phyloP scores from a whole-genome alignment of 495 filamentous ascomycete genomes.

The Elasticomyces elasticus region DNA sequence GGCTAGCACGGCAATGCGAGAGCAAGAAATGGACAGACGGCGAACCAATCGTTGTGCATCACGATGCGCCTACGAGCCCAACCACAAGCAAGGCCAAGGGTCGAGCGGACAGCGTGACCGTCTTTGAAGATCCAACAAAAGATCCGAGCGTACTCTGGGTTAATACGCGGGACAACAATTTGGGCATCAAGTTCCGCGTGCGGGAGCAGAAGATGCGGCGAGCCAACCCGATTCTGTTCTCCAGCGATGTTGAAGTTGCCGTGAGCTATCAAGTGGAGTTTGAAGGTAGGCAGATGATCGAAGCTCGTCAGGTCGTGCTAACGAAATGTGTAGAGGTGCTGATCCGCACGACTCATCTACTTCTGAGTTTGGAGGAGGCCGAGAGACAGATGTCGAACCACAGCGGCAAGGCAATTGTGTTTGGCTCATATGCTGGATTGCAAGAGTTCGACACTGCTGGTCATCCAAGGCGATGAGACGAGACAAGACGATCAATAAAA shows the following conservation, averaged over 20 bases:
- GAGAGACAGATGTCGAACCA: constrained; percentile 24
- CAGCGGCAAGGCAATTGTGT: constrained; percentile 33
- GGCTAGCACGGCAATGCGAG: constrained; percentile 45
- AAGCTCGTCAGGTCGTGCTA: neutral
- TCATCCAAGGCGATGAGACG: neutral
- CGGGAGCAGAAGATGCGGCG: constrained; percentile 23
- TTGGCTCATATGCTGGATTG: constrained; percentile 26
- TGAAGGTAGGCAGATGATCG: constrained; percentile 29
- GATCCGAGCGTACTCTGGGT: constrained; percentile 29
- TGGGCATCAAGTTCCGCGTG: constrained; percentile 31
- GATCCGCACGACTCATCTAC: constrained; percentile 32
- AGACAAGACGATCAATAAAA: neutral
- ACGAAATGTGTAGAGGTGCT: constrained; percentile 26
- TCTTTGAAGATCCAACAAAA: neutral
- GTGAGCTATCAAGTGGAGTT: constrained; percentile 33
- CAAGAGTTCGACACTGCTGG: constrained; percentile 11
- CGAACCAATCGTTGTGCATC: constrained; percentile 12
- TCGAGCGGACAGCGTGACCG: neutral
- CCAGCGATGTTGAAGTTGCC: constrained; percentile 28
- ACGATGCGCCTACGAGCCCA: neutral
- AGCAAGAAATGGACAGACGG: constrained; percentile 22
- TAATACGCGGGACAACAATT: constrained; percentile 25
- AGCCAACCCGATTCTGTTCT: constrained; percentile 23
- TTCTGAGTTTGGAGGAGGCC: constrained; percentile 30
- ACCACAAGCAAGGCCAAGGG: neutral